phyloP scores from a whole-genome alignment of 768 basidiomycete genomes.

The Tricholoma bakamatsutake region DNA sequence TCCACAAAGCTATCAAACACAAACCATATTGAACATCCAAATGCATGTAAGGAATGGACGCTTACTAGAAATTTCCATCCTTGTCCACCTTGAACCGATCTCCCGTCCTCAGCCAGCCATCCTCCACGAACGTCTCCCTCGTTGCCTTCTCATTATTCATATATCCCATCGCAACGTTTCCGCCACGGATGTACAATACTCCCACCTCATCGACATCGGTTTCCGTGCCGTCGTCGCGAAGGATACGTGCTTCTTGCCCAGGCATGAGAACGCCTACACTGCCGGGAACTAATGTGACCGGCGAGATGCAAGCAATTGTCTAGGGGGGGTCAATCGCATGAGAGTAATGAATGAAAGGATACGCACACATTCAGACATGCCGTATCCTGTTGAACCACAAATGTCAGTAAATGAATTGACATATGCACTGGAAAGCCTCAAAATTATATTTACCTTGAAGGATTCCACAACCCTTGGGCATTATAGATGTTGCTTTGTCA shows the following conservation, averaged over 20 bases:
- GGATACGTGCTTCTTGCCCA: constrained; percentile 57
- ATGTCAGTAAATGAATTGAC: not conserved
- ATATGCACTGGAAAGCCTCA: not conserved
- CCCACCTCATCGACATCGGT: constrained; percentile 47
- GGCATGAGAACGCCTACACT: constrained; percentile 57
- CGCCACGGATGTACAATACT: constrained; percentile 41
- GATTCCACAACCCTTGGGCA: constrained; percentile 28
- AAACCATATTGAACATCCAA: not conserved
- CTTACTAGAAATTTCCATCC: constrained; percentile 62
- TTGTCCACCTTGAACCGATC: constrained; percentile 61
- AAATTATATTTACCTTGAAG: constrained; percentile 37
- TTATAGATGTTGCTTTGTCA: constrained; percentile 30
- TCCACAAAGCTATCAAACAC: constrained; percentile 58
- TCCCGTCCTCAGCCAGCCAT: constrained; percentile 74
- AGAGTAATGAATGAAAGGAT: not conserved
- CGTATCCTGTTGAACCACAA: constrained; percentile 45
- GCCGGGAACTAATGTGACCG: constrained; percentile 34
- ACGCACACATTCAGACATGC: constrained; percentile 64
- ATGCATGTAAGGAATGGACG: constrained; percentile 6
- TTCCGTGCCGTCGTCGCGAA: constrained; percentile 52
- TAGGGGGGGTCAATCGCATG: not conserved
- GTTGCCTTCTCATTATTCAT: constrained; percentile 67
- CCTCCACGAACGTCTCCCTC: constrained; percentile 50
- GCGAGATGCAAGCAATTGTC: constrained; percentile 53
- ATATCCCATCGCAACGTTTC: constrained; percentile 60